Evolutionary conservation across 2,329 filamentous ascomycete species (phyloP).

Genomic region (Lomentospora prolificans): DNA sequence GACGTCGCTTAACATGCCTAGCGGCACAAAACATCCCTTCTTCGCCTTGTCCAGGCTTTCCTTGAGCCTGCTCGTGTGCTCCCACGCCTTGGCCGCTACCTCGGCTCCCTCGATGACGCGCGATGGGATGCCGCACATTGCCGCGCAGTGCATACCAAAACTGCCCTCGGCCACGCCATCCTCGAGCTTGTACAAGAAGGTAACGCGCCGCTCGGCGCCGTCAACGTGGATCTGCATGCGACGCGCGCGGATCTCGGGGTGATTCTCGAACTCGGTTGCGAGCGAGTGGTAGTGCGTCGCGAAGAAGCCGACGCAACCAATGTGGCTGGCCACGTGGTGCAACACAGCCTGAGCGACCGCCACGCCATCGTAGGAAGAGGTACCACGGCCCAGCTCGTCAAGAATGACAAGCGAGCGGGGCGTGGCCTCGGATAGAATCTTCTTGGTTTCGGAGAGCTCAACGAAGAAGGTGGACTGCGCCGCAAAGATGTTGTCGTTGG

Average conservation of each 20-base stretch:
- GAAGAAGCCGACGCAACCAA: conserved; percentile 92
- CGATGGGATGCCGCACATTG: conserved; percentile 88
- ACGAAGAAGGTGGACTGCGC: conserved; percentile 98
- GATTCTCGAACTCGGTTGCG: conserved; percentile 78
- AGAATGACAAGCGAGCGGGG: conserved; percentile 91
- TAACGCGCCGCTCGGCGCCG: conserved; percentile 73
- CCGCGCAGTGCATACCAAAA: conserved; percentile 97
- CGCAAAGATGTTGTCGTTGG: conserved; percentile 98
- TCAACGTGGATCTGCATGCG: conserved; percentile 96
- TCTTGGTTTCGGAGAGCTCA: conserved; percentile 93
- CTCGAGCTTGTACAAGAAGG: conserved; percentile 91
- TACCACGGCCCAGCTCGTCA: conserved; percentile 90
- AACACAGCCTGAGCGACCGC: conserved; percentile 93
- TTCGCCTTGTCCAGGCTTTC: conserved; percentile 77
- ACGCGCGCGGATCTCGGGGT: conserved; percentile 77
- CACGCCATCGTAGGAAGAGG: conserved; percentile 90
- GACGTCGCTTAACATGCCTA: conserved; percentile 83
- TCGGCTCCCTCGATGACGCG: conserved; percentile 82
- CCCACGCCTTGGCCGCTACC: conserved; percentile 82
- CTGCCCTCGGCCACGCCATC: conserved; percentile 89
- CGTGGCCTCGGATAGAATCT: conserved; percentile 90
- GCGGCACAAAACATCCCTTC: conserved; percentile 68
- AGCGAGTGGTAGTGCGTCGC: conserved; percentile 96
- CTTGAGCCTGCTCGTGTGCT: conserved; percentile 84
- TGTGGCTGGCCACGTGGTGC: conserved; percentile 89